Evolutionary conservation across 306 rosid genomes (phyloP).

Genomic region (Delonix regia): DNA sequence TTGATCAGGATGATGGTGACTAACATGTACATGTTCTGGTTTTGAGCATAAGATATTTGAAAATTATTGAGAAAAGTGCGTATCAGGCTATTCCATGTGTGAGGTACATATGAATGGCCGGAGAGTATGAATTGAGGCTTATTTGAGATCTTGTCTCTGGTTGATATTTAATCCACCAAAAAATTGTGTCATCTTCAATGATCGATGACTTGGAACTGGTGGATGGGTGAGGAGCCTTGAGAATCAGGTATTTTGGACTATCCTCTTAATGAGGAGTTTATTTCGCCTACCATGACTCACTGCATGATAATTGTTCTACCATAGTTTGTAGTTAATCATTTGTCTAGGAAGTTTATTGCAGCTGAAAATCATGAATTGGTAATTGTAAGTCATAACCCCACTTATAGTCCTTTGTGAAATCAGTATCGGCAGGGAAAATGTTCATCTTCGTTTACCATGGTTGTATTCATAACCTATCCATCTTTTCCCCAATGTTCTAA

Average conservation of each 20-base stretch:
- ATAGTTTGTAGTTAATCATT: conserved; percentile 44
- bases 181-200: conserved; percentile 33
- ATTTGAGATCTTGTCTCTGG: conserved; percentile 45
- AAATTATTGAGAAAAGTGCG: conserved; percentile 96
- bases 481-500: no score
- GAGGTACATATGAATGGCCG: conserved; percentile 96
- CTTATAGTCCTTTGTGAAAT: conserved; percentile 15
- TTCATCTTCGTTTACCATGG: not conserved
- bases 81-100: conserved; percentile 99
- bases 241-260: conserved; percentile 18
- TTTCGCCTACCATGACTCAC: conserved; percentile 44
- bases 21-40: conserved; percentile 30
- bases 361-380: conserved; percentile 28
- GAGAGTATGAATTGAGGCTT: conserved; percentile 92
- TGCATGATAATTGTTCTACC: conserved; percentile 37
- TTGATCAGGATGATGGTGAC: conserved; percentile 5
- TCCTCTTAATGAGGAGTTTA: conserved; percentile 18
- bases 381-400: conserved; percentile 22
- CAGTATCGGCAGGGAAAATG: conserved; percentile 26
- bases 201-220: conserved; percentile 27
- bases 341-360: conserved; percentile 33
- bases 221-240: conserved; percentile 29
- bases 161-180: conserved; percentile 34
- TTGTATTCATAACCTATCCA: conserved; percentile 14
- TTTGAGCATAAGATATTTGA: conserved; percentile 87